Percentiles rank a stretch among this genome's conserved stretches.
Evolutionary conservation across 2,329 filamentous ascomycete genomes (phyloP).

Genomic region (Penicillium aurantiogriseum): DNA sequence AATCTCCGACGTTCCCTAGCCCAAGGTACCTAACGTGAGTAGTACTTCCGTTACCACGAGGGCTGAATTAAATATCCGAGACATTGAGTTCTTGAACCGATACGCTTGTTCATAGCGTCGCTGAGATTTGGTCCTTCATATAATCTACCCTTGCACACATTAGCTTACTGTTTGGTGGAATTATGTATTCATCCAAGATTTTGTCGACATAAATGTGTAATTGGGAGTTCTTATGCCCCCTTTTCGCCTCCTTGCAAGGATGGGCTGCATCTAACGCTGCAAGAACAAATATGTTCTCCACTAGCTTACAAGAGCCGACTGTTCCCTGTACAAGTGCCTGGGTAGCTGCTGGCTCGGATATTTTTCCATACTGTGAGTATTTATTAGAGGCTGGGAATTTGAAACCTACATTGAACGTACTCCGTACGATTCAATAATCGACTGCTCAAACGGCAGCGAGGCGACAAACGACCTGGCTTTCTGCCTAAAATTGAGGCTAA

Average conservation of each 20-base stretch:
- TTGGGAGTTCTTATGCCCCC: no score
- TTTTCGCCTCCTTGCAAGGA: not conserved
- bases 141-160: not conserved
- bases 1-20: not conserved
- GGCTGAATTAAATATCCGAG: not conserved
- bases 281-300: not conserved
- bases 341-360: no score
- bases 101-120: not conserved
- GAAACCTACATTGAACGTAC: not conserved
- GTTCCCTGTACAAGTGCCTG: no score
- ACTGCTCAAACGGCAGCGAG: not conserved
- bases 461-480: not conserved
- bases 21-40: not conserved
- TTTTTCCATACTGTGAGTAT: not conserved
- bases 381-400: no score
- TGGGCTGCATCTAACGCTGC: not conserved
- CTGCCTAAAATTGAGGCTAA: not conserved
- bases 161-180: not conserved
- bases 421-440: not conserved
- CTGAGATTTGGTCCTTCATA: not conserved
- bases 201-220: no score
- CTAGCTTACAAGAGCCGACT: not conserved
- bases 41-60: conserved; percentile 1
- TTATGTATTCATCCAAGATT: not conserved
- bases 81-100: not conserved